Percentiles rank a stretch among this genome's conserved stretches.
Conservation (phyloP, 352 stramenopile genomes). For the Halophytophthora polymorphica region DNA sequence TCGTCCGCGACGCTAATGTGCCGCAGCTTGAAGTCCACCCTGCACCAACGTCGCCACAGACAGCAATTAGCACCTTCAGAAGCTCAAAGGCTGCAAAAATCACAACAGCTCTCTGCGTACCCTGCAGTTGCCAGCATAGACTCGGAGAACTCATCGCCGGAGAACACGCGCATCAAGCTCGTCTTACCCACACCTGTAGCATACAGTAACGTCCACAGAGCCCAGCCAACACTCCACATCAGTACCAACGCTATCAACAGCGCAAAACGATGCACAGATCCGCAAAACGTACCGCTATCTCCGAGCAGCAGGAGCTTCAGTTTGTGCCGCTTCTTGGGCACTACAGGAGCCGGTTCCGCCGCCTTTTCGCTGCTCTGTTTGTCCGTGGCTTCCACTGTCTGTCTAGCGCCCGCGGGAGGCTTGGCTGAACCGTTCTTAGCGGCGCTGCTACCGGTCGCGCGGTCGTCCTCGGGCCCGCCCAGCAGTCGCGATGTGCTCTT, state of each 20-base stretch:
- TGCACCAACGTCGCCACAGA: conserved; percentile 15
- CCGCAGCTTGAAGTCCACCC: conserved; percentile 92
- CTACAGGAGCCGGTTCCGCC: conserved; percentile 18
- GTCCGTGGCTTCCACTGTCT: conserved; percentile 4
- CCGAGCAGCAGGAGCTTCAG: conserved; percentile 90
- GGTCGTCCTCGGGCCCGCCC: conserved; percentile 20
- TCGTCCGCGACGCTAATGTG: conserved; percentile 83
- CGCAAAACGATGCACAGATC: background rate
- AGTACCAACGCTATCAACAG: conserved; percentile 1
- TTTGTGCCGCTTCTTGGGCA: conserved; percentile 76
- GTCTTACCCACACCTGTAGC: conserved; percentile 87
- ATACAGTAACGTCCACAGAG: too few relatives aligned
- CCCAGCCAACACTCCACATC: conserved; percentile 6
- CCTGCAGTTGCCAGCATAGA: conserved; percentile 89
- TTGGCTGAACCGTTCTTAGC: background rate
- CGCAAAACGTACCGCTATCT: conserved; percentile 63
- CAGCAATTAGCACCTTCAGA: background rate
- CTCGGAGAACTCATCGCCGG: conserved; percentile 88
- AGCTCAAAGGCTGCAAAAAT: background rate
- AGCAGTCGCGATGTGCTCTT: conserved; percentile 38
- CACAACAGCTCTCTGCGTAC: conserved; percentile 33
- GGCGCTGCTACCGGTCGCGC: background rate
- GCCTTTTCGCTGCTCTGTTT: conserved; percentile 18
- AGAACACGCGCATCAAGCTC: conserved; percentile 92
- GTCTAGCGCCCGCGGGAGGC: conserved; percentile 6